Percentiles rank a stretch among this genome's conserved stretches.
Evolutionary conservation across 148 eudicot genomes (phyloP).

Genomic region (Suaeda aralocaspica): DNA sequence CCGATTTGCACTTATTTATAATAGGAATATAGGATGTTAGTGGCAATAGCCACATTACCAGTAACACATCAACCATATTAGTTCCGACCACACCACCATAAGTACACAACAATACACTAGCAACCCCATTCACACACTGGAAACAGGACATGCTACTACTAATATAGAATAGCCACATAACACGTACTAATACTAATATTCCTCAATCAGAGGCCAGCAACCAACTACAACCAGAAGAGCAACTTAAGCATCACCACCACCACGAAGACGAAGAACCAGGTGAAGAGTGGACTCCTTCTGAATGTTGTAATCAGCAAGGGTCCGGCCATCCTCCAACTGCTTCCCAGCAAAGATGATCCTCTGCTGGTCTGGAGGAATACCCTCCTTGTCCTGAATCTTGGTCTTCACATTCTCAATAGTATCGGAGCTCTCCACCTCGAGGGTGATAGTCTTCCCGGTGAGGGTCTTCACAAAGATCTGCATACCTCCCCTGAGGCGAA

Average conservation of each 20-base stretch:
- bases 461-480: conserved; percentile 22
- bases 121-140: background rate
- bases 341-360: conserved; percentile 20
- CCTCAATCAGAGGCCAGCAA: too few relatives aligned
- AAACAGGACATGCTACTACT: background rate
- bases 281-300: conserved; percentile 22
- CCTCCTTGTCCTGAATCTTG: conserved; percentile 26
- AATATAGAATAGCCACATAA: background rate
- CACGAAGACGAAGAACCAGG: conserved; percentile 22
- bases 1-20: too few relatives aligned
- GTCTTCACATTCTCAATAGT: conserved; percentile 20
- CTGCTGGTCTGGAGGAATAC: conserved; percentile 23
- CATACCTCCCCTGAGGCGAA: conserved; percentile 16
- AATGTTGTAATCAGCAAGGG: conserved; percentile 27
- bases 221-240: too few relatives aligned
- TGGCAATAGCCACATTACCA: too few relatives aligned
- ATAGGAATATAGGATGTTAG: too few relatives aligned
- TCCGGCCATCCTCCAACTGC: conserved; percentile 25
- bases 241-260: conserved; percentile 13
- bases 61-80: too few relatives aligned
- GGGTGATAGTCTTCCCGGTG: conserved; percentile 23
- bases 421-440: conserved; percentile 18
- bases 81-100: too few relatives aligned
- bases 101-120: too few relatives aligned
- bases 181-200: too few relatives aligned